phyloP scores from a whole-genome alignment of 768 basidiomycete species.

The Melanogaster broomeanus region DNA sequence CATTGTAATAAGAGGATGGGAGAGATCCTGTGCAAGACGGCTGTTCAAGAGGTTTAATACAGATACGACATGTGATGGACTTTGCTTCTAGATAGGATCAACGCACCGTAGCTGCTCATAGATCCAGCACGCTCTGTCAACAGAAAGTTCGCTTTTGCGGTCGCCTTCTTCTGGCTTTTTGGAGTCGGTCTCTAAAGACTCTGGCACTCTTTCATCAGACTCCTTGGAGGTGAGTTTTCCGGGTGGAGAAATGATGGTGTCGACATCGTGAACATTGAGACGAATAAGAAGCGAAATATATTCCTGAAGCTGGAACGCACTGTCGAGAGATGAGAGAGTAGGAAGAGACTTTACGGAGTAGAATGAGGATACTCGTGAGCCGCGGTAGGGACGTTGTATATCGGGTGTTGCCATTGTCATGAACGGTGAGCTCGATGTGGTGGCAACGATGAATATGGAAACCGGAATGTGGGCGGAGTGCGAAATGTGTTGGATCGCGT shows the following conservation, averaged over 20 bases:
- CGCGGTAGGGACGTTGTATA: conserved; percentile 70
- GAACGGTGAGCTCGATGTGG: conserved; percentile 9
- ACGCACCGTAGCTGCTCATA: conserved; percentile 64
- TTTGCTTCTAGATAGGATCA: neutral
- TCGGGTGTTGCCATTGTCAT: conserved; percentile 36
- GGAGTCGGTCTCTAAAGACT: conserved; percentile 30
- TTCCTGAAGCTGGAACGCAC: conserved; percentile 93
- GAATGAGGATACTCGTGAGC: conserved; percentile 77
- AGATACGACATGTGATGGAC: neutral
- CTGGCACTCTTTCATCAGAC: conserved; percentile 18
- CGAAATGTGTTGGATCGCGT: conserved; percentile 16
- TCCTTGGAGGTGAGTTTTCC: conserved; percentile 40
- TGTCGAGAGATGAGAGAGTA: conserved; percentile 73
- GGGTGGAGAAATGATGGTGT: conserved; percentile 77
- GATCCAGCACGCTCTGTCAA: conserved; percentile 86
- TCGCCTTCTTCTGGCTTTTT: conserved; percentile 31
- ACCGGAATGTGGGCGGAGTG: neutral
- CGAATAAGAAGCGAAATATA: conserved; percentile 89
- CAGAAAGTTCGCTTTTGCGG: conserved; percentile 50
- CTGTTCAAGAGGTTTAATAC: conserved; percentile 37
- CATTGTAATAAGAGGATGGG: conserved; percentile 81
- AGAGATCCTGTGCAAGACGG: conserved; percentile 85
- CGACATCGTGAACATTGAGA: conserved; percentile 85
- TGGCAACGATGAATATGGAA: conserved; percentile 1
- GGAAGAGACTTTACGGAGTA: conserved; percentile 76